Evolutionary conservation across 306 rosid genomes (phyloP), one percentile per base, ranked within the genome.

Genomic region (Prunus dulcis): DNA sequence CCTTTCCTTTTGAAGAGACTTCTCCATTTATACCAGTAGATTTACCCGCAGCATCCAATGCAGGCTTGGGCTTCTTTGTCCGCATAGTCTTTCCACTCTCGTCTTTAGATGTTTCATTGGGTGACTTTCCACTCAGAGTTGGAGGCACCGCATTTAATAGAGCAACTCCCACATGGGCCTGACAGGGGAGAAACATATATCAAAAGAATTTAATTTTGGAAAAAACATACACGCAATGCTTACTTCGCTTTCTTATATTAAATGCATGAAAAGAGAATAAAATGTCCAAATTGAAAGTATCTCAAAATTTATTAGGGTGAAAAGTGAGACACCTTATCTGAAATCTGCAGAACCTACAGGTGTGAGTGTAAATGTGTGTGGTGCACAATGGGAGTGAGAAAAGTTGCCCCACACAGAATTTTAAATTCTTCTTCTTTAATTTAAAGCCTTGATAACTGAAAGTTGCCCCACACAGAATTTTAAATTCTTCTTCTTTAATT

Each of bases 111-210:
- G 82, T 62, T 68, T 87, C 97, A 4, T 47, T 83, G 77, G 90
- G 58, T 62, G 89, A 52, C 56, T 73, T 88, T 47, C 86, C 84
- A 62, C 86, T 83, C 82, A 84, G 86, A 78, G 82, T 71, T 34
- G 99, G 99, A 73, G 93, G 91, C 56, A 88, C 72, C 2, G 93
- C 98, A 81, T 96, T 96, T 80, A 96, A 80, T 63, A 96, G 86
- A 78, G 98, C 99, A 79, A 96, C 89, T 73, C 99, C 99, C 27
- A 92, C 99, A 66, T 96, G 87, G 71, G 99, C 98, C 97, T 95
- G 88, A 74, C 74, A 3, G 56, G 30, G 12, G 50, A 19, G 49
- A 17, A 57, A 3, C 41, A 72, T 2, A 41, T 2, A 19, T 57
- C 5, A 72, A 3, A 43, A 64, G 25, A 32, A 47, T 13, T 30